A percentile compares a stretch with the other conserved stretches of the same genome.
These are phyloP conservation scores for Aspergillus novofumigatus DNA, from an alignment of 2,329 filamentous ascomycete genomes.

Conservation along the genomic window DNA sequence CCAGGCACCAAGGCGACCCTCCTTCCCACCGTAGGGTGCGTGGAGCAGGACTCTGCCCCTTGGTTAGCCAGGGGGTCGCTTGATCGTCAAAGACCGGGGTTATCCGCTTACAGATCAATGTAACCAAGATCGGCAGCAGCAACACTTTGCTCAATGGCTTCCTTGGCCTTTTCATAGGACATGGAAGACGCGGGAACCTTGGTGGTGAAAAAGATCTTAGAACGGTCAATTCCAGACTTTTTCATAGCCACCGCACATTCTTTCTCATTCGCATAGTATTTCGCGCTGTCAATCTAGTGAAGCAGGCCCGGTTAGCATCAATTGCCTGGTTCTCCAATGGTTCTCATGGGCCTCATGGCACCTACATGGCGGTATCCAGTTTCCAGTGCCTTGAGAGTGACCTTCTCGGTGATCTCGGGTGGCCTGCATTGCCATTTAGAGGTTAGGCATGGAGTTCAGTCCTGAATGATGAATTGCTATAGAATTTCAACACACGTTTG, in stretches of 20 bases:
- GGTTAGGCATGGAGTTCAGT: neutral
- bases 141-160: conserved; percentile 61
- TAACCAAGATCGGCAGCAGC: conserved; percentile 60
- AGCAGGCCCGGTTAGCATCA: neutral
- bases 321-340: neutral
- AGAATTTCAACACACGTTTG: conserved; percentile 29
- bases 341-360: neutral
- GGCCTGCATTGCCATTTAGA: conserved; percentile 38
- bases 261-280: conserved; percentile 55
- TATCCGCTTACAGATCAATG: conserved; percentile 55
- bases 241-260: conserved; percentile 52
- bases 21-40: conserved; percentile 36
- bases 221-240: conserved; percentile 49
- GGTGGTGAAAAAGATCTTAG: conserved; percentile 59
- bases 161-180: conserved; percentile 62
- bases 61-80: neutral
- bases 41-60: conserved; percentile 34
- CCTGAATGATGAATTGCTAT: neutral
- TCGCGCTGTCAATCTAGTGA: conserved; percentile 53
- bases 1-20: conserved; percentile 37
- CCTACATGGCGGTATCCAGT: conserved; percentile 55
- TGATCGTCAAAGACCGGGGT: neutral
- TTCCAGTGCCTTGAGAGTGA: conserved; percentile 54
- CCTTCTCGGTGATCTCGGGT: conserved; percentile 53
- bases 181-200: conserved; percentile 53